phyloP scores from a whole-genome alignment of 1,284 basidiomycete species.

The Caloboletus firmus region DNA sequence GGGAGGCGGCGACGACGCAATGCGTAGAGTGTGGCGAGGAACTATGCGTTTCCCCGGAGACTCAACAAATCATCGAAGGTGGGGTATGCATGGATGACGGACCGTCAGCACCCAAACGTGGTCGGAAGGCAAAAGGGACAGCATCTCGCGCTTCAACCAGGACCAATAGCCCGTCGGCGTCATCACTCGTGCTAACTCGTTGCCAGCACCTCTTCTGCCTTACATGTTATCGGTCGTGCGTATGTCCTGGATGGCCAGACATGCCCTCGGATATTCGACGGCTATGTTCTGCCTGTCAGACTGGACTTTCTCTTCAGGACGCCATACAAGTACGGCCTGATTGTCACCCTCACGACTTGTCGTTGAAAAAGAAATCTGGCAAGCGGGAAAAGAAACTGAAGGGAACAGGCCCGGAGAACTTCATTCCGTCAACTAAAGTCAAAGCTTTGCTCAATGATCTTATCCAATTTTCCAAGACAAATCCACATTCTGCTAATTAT shows the following conservation, averaged over 20 bases:
- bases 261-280: constrained; percentile 55
- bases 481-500: constrained; percentile 85
- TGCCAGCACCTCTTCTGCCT: constrained; percentile 94
- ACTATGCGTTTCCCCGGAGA: constrained; percentile 56
- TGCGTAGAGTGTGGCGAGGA: constrained; percentile 87
- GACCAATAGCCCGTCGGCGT: constrained; percentile 60
- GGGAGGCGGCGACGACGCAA: constrained; percentile 83
- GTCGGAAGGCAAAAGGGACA: constrained; percentile 57
- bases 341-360: constrained; percentile 39
- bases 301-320: constrained; percentile 60
- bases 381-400: constrained; percentile 74
- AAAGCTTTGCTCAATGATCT: constrained; percentile 76
- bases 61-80: constrained; percentile 37
- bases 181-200: constrained; percentile 75
- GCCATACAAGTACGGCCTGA: constrained; percentile 75
- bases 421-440: constrained; percentile 84
- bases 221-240: constrained; percentile 73
- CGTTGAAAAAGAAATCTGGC: constrained; percentile 58
- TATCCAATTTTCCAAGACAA: constrained; percentile 70
- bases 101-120: constrained; percentile 54
- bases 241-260: constrained; percentile 81
- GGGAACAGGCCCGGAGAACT: constrained; percentile 54
- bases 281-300: constrained; percentile 76
- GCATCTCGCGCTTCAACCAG: constrained; percentile 67
- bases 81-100: constrained; percentile 56